Base-by-base conservation (phyloP, 192 early-diverging fungal species). In the Backusella tarrabulga region DNA sequence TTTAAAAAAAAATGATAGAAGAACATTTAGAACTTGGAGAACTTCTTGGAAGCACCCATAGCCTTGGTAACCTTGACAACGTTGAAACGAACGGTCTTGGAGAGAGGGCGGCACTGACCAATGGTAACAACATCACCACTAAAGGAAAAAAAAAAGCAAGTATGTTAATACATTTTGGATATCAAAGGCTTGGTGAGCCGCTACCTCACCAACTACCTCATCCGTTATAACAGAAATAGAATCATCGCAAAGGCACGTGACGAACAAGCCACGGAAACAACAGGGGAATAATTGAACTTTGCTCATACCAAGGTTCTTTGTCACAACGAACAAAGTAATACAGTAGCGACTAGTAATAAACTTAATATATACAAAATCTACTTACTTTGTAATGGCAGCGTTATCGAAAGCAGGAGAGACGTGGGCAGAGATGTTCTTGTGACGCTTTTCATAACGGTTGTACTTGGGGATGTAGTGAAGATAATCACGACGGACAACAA, bases 81-180 rank as follows among this genome's bases (percentile, higher is more conserved):
- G 92, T 99, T 99, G 96, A 97, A 99, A 83, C 97, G 95, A 85
- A 99, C 93, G 77, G 97, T 99, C 93, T 99, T 99, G 87, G 97
- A 97, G 81, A 99, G 90, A 76, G 97, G 97, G 73, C 94, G 89
- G 94, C 97, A 99, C 88, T 99, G 96, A 84, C 97, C 97, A 83
- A 99, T 94, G 82, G 96, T 99, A 76, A 98, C 96, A 60, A 85
- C 84, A 85, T 99, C 97, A 79, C 97, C 97, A 79, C 81, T 82
- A 78, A 54, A 74, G 34, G 14, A 67, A 42, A 46, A 34, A 71
- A 60, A 32, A 60, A 40, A 68, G 35, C 36, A 71, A 74, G 26
- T 23, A 29, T 60, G 74, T 68, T 36, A 74, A 36, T 69, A 72
- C 12, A 29, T 29, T 32, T 63, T 63, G 56, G 56, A 46, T 54